These are phyloP conservation scores for Metschnikowia anglica DNA, from an alignment of 805 yeast genomes.

Conservation along the genomic window DNA sequence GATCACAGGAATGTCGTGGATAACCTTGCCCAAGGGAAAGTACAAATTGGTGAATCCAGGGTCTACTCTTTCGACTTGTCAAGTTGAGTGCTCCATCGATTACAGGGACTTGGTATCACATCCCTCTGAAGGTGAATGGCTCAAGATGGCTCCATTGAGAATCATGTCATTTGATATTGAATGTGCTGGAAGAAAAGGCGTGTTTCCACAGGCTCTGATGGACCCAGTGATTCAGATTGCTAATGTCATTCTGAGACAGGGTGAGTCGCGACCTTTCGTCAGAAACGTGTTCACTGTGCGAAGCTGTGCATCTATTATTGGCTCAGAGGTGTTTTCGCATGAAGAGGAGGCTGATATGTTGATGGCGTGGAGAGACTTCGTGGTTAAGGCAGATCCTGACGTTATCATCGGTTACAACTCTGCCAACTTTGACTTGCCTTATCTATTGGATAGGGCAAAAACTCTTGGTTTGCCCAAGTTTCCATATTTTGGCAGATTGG, in stretches of 20 bases:
- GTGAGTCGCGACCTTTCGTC: conserved; percentile 84
- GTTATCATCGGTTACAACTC: conserved; percentile 95
- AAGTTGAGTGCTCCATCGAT: conserved; percentile 73
- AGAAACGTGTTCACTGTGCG: conserved; percentile 93
- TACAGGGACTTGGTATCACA: conserved; percentile 73
- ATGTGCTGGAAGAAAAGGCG: conserved; percentile 96
- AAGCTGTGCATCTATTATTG: conserved; percentile 90
- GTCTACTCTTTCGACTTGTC: conserved; percentile 63
- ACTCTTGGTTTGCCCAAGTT: conserved; percentile 65
- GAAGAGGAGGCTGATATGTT: conserved; percentile 80
- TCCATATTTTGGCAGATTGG: conserved; percentile 84
- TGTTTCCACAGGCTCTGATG: conserved; percentile 90
- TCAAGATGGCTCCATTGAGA: conserved; percentile 89
- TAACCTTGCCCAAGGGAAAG: conserved; percentile 76
- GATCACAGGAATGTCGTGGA: conserved; percentile 97
- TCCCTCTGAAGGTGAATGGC: conserved; percentile 90
- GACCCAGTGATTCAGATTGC: conserved; percentile 98
- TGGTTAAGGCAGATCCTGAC: conserved; percentile 86
- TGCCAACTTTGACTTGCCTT: conserved; percentile 93
- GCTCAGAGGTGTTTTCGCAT: conserved; percentile 81
- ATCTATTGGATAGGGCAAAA: conserved; percentile 80
- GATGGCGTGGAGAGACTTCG: conserved; percentile 80
- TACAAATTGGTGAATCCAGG: conserved; percentile 53
- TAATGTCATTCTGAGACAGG: conserved; percentile 82
- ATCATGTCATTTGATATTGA: conserved; percentile 95